These are phyloP conservation scores for Hypoxylon sp. DNA, from an alignment of 2,329 filamentous ascomycete genomes.

Conservation along the genomic window DNA sequence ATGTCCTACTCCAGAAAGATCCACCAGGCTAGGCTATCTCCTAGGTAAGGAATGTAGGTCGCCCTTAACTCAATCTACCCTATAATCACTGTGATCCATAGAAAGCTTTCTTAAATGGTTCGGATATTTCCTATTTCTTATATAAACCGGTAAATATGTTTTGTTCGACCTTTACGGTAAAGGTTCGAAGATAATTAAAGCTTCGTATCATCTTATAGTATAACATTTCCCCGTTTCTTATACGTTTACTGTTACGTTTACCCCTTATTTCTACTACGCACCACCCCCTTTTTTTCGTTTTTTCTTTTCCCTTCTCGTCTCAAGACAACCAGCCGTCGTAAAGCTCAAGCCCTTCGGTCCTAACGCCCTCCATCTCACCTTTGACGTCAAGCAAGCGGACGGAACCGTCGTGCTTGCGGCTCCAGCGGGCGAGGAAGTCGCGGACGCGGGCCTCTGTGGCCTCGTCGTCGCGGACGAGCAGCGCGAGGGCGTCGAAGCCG, in stretches of 20 bases:
- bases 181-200: neutral
- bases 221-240: neutral
- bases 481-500: constrained; percentile 86
- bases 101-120: neutral
- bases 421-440: constrained; percentile 72
- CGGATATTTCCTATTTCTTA: neutral
- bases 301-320: too few relatives aligned
- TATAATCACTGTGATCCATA: too few relatives aligned
- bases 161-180: too few relatives aligned
- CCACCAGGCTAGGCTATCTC: too few relatives aligned
- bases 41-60: too few relatives aligned
- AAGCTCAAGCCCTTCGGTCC: constrained; percentile 40
- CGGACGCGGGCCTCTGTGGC: constrained; percentile 68
- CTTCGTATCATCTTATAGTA: too few relatives aligned
- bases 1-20: too few relatives aligned
- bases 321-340: constrained; percentile 43
- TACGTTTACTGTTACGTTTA: too few relatives aligned
- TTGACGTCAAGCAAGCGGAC: constrained; percentile 68
- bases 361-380: constrained; percentile 47
- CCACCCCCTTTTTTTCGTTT: neutral
- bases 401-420: constrained; percentile 61
- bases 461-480: constrained; percentile 78
- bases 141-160: neutral
- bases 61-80: too few relatives aligned
- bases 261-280: neutral